A percentile compares a stretch with the other conserved stretches of the same genome.
Evolutionary conservation across 768 basidiomycete species (phyloP).

Genomic region (Psilocybe subaeruginosa): DNA sequence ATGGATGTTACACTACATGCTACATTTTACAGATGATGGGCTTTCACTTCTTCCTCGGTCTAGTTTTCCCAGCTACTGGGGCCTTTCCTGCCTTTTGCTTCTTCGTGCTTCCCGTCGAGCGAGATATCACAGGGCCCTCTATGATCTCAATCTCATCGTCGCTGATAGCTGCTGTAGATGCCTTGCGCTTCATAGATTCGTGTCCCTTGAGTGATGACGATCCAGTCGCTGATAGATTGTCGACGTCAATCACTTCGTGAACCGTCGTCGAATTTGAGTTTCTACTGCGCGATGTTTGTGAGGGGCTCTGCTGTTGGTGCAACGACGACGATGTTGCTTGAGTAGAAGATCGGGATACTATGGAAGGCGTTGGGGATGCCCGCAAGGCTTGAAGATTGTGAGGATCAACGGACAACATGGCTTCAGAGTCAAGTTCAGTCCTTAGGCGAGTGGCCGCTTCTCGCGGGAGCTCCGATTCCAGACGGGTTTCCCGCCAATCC

Average conservation of each 20-base stretch:
- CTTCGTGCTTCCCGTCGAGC: constrained; percentile 24
- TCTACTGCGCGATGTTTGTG: constrained; percentile 38
- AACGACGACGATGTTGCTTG: constrained; percentile 55
- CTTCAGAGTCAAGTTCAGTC: constrained; percentile 21
- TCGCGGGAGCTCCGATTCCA: constrained; percentile 33
- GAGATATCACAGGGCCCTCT: constrained; percentile 42
- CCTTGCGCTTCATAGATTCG: constrained; percentile 58
- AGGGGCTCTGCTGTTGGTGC: constrained; percentile 51
- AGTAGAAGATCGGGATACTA: constrained; percentile 45
- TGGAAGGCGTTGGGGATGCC: constrained; percentile 46
- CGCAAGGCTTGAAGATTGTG: constrained; percentile 20
- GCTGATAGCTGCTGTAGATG: constrained; percentile 31
- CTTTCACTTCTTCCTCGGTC: constrained; percentile 44
- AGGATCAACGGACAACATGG: constrained; percentile 14
- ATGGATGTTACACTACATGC: not conserved
- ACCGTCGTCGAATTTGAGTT: constrained; percentile 39
- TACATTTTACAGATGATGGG: not conserved
- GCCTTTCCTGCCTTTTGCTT: constrained; percentile 38
- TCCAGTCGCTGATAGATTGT: constrained; percentile 25
- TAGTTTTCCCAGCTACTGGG: constrained; percentile 34
- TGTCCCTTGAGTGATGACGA: constrained; percentile 13
- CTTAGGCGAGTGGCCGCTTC: constrained; percentile 21
- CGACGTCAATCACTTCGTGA: constrained; percentile 47
- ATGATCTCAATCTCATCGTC: constrained; percentile 62
- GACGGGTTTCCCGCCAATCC: constrained; percentile 78